Evolutionary conservation across 306 rosid genomes (phyloP).

Genomic region (Morella rubra): DNA sequence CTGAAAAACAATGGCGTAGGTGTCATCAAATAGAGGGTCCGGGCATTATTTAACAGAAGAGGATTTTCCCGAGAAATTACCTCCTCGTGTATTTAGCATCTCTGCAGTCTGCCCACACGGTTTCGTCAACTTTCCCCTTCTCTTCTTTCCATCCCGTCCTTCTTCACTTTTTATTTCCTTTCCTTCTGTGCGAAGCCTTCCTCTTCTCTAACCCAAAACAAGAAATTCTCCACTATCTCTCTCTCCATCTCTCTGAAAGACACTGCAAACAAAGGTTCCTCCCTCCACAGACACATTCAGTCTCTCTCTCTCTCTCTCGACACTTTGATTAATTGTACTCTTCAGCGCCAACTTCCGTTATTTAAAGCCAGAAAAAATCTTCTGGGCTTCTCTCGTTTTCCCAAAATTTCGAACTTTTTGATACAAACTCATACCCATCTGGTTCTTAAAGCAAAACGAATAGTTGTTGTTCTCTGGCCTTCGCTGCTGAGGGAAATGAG

Average conservation of each 20-base stretch:
- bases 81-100: neutral
- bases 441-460: neutral
- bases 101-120: constrained; percentile 15
- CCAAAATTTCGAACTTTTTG: neutral
- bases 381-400: constrained; percentile 22
- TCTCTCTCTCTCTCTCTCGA: neutral
- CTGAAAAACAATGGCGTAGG: neutral
- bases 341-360: neutral
- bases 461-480: constrained; percentile 17
- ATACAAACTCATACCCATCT: neutral
- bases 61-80: neutral
- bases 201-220: constrained; percentile 19
- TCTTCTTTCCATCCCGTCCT: constrained; percentile 6
- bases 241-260: constrained; percentile 3
- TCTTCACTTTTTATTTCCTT: constrained; percentile 9
- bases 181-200: neutral
- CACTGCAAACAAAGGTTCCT: neutral
- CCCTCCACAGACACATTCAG: neutral
- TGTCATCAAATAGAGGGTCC: neutral
- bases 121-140: constrained; percentile 56
- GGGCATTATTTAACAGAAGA: neutral
- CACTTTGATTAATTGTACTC: neutral
- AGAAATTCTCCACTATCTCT: neutral
- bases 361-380: neutral
- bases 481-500: constrained; percentile 74